Percentiles rank a stretch among this genome's conserved stretches.
These are phyloP conservation scores for Manihot esculenta DNA, from an alignment of 441 rosid species.

Conservation along the genomic window DNA sequence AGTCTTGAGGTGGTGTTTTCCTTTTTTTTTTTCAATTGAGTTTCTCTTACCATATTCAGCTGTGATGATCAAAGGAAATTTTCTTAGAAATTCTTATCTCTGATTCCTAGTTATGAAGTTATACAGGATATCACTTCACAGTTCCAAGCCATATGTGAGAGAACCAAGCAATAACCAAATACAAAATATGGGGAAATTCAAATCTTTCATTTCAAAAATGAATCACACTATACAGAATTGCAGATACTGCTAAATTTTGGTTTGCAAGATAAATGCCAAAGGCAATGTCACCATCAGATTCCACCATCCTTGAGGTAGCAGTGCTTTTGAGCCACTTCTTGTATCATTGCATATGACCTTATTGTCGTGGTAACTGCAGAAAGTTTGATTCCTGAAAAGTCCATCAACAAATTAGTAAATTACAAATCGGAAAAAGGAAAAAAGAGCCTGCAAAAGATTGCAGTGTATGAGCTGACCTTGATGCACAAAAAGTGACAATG, in stretches of 20 bases:
- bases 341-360: constrained; percentile 39
- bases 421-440: neutral
- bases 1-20: neutral
- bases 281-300: constrained; percentile 27
- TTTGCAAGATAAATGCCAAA: constrained; percentile 20
- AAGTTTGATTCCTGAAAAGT: constrained; percentile 46
- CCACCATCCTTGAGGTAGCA: constrained; percentile 34
- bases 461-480: constrained; percentile 34
- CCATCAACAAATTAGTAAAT: neutral
- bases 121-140: too few species aligned
- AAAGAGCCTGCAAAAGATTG: neutral
- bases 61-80: too few species aligned
- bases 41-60: too few species aligned
- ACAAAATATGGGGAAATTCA: neutral
- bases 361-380: constrained; percentile 48
- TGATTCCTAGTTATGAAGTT: too few species aligned
- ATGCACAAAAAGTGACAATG: constrained; percentile 52
- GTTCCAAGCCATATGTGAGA: neutral
- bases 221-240: constrained; percentile 12
- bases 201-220: constrained; percentile 7
- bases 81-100: too few species aligned
- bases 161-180: neutral
- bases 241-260: constrained; percentile 22
- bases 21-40: too few species aligned
- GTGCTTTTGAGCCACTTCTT: constrained; percentile 24